Conservation (phyloP, 2,329 filamentous ascomycete species). For the Botryotinia convoluta region DNA sequence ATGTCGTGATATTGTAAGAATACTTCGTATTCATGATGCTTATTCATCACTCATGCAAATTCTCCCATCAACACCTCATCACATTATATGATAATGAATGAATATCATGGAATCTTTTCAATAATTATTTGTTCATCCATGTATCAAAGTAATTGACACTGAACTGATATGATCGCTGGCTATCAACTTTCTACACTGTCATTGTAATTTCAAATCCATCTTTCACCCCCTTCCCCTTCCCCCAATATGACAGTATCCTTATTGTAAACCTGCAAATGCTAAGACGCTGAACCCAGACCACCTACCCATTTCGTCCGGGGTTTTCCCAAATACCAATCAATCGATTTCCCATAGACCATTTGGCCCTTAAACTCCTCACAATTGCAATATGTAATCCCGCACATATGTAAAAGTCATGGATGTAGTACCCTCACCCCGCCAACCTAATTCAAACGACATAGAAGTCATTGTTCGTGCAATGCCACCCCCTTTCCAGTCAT, state of each 20-base stretch:
- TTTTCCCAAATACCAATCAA: conserved; percentile 1
- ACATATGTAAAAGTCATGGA: conserved; percentile 19
- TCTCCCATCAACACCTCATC: neutral
- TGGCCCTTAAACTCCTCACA: conserved; percentile 11
- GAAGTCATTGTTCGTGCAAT: conserved; percentile 16
- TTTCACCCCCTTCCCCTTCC: neutral
- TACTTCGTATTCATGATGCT: neutral
- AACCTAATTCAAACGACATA: conserved; percentile 7
- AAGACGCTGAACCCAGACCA: neutral
- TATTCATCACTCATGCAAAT: neutral
- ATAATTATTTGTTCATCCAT: neutral
- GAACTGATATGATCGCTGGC: neutral
- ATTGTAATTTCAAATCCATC: neutral
- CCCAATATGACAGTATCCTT: conserved; percentile 5
- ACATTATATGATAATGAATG: neutral
- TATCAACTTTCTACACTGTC: neutral
- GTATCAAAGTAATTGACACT: neutral
- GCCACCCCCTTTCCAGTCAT: conserved; percentile 19
- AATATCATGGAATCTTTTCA: neutral
- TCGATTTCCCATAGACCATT: conserved; percentile 2
- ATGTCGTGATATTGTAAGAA: neutral
- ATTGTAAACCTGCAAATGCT: conserved; percentile 10
- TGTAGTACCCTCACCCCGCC: conserved; percentile 6
- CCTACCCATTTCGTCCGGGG: neutral
- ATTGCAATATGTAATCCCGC: conserved; percentile 13